Evolutionary conservation across 805 yeast genomes (phyloP).

Genomic region (Kazachstania africana): DNA sequence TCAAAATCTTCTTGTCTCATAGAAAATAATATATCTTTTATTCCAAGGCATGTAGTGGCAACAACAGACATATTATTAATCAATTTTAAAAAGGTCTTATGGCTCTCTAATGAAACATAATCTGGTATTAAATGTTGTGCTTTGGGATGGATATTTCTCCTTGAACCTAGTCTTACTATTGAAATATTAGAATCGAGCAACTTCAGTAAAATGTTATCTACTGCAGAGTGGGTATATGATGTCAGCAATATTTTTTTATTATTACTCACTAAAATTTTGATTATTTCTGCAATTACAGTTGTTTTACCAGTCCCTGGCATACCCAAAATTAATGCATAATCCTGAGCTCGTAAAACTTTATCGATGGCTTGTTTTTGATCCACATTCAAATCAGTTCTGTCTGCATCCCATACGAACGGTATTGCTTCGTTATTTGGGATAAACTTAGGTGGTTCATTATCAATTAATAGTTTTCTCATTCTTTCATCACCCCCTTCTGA

Average conservation of each 20-base stretch:
- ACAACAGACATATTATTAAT: constrained; percentile 58
- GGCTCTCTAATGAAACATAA: constrained; percentile 28
- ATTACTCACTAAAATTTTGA: constrained; percentile 41
- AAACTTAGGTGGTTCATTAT: constrained; percentile 23
- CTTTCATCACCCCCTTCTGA: constrained; percentile 28
- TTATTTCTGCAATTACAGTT: constrained; percentile 72
- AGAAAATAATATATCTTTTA: constrained; percentile 27
- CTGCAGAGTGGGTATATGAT: constrained; percentile 91
- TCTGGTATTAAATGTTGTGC: constrained; percentile 43
- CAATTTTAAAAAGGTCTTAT: constrained; percentile 35
- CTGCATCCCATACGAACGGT: background rate
- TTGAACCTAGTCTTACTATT: constrained; percentile 58
- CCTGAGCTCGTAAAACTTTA: constrained; percentile 50
- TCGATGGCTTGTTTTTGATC: constrained; percentile 68
- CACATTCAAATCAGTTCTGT: constrained; percentile 35
- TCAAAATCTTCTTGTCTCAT: constrained; percentile 48
- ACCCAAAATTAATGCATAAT: constrained; percentile 75
- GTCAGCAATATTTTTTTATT: constrained; percentile 65
- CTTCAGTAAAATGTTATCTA: constrained; percentile 80
- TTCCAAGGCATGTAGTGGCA: constrained; percentile 80
- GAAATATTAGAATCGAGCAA: constrained; percentile 36
- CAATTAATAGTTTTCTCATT: constrained; percentile 27
- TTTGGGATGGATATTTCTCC: constrained; percentile 48
- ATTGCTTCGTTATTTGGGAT: constrained; percentile 1
- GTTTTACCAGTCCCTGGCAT: constrained; percentile 99